Percentiles rank a stretch among this genome's conserved stretches.
phyloP scores from a whole-genome alignment of 306 rosid species.

The Quercus mongolica region DNA sequence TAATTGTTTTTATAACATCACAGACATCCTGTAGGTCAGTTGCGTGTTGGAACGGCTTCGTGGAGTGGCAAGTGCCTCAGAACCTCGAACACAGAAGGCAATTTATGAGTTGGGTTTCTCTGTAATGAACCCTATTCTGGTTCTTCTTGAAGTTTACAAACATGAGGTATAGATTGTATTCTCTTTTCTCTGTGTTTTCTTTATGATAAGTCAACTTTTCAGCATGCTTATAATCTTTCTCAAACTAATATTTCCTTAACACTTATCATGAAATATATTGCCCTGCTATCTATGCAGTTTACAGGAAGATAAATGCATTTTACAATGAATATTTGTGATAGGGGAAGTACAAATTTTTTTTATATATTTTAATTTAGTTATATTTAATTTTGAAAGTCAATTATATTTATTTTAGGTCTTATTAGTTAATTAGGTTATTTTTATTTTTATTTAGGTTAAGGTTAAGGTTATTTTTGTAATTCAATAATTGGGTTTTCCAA shows the following conservation, averaged over 20 bases:
- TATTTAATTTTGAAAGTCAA: too few relatives aligned
- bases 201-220: background rate
- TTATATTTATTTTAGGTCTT: too few relatives aligned
- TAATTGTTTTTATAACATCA: conserved; percentile 22
- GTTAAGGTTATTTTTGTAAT: too few relatives aligned
- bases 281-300: background rate
- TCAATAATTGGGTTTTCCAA: too few relatives aligned
- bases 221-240: background rate
- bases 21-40: conserved; percentile 65
- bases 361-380: too few relatives aligned
- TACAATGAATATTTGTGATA: background rate
- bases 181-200: background rate
- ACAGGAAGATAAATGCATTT: background rate
- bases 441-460: too few relatives aligned
- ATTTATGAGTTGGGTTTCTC: conserved; percentile 84
- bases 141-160: conserved; percentile 82
- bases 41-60: conserved; percentile 92
- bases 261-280: background rate
- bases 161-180: conserved; percentile 62
- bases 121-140: conserved; percentile 60
- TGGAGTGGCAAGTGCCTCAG: conserved; percentile 90
- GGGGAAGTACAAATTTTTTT: too few relatives aligned
- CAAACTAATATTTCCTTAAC: background rate
- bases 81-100: conserved; percentile 89
- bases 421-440: too few relatives aligned